A percentile compares a stretch with the other conserved stretches of the same genome.
Conservation (phyloP, 306 rosid genomes). For the Dryas alaskensis region DNA sequence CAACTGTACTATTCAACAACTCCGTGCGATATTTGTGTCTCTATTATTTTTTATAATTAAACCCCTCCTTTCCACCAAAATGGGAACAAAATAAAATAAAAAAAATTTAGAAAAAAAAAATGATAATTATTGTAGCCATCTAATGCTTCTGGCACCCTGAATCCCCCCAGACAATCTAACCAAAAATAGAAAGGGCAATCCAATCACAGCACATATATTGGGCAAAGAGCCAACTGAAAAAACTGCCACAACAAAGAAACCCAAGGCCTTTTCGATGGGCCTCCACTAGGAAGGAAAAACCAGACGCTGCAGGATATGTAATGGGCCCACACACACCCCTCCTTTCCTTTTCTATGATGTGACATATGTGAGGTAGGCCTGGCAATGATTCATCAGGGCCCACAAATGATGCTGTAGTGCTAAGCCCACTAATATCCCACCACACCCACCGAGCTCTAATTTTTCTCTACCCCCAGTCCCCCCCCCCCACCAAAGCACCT, state of each 20-base stretch:
- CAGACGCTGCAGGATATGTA: conserved; percentile 17
- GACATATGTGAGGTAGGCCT: conserved; percentile 34
- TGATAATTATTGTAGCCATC: not conserved
- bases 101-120: not conserved
- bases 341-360: conserved; percentile 28
- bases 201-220: not conserved
- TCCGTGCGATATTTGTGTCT: not conserved
- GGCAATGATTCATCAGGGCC: conserved; percentile 62
- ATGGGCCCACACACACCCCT: not conserved
- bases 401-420: conserved; percentile 50
- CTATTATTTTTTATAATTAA: not conserved
- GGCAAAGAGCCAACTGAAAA: conserved; percentile 38
- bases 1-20: too few relatives aligned
- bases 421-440: conserved; percentile 56
- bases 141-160: not conserved
- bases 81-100: not conserved
- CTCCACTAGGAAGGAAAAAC: conserved; percentile 30
- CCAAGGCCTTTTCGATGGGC: conserved; percentile 15
- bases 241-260: conserved; percentile 30
- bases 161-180: conserved; percentile 7
- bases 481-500: conserved; percentile 20
- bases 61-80: not conserved
- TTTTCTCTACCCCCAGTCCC: conserved; percentile 20
- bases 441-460: conserved; percentile 38
- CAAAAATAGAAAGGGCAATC: conserved; percentile 20